phyloP scores from a whole-genome alignment of 2,329 filamentous ascomycete genomes.

The Fusarium sp. region DNA sequence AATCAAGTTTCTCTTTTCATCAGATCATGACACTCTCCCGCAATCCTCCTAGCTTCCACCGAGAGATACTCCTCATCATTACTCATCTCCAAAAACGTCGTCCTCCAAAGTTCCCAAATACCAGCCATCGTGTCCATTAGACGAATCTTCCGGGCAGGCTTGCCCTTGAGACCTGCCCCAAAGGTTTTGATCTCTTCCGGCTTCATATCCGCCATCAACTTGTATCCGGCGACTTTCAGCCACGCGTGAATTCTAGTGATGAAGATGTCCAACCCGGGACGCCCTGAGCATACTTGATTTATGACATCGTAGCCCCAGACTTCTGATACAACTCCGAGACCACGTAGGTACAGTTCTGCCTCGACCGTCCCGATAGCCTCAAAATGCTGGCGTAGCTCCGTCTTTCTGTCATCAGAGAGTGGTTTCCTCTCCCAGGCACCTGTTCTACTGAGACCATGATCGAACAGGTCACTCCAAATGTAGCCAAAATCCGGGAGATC shows the following conservation, averaged over 20 bases:
- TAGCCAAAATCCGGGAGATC: background rate
- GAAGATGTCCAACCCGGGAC: fast-evolving
- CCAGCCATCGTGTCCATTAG: conserved; percentile 8
- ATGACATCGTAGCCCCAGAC: conserved; percentile 3
- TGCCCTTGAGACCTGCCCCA: background rate
- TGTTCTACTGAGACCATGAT: background rate
- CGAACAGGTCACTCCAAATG: background rate
- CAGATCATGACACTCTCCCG: conserved; percentile 9
- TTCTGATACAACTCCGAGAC: background rate
- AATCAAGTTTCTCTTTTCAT: conserved; percentile 4
- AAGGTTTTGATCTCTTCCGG: background rate
- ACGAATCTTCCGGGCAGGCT: fast-evolving
- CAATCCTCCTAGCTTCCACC: background rate
- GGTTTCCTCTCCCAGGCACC: background rate
- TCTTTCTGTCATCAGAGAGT: background rate
- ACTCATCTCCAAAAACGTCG: background rate
- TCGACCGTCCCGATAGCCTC: background rate
- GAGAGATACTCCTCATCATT: background rate
- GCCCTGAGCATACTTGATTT: background rate
- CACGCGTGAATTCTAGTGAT: conserved; percentile 8
- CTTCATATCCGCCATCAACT: background rate
- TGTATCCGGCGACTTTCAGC: background rate
- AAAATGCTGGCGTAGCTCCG: background rate
- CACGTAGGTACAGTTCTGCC: conserved; percentile 8
- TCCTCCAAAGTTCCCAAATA: conserved; percentile 26